Evolutionary conservation across 495 filamentous ascomycete species (phyloP).

Genomic region (Penicillium salamii): DNA sequence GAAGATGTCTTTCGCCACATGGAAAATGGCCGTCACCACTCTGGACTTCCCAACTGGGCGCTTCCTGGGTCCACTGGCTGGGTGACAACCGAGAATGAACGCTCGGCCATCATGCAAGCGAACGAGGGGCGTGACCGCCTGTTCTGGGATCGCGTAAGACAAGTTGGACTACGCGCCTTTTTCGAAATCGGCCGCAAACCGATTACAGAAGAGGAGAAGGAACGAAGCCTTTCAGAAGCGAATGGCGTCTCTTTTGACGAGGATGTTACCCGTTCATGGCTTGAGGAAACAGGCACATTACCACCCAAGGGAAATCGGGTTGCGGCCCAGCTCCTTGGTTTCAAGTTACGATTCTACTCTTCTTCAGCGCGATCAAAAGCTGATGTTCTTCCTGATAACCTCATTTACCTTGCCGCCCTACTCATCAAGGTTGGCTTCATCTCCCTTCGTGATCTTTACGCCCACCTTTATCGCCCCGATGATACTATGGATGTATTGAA

Average conservation of each 20-base stretch:
- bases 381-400: constrained; percentile 79
- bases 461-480: constrained; percentile 86
- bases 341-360: constrained; percentile 96
- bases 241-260: constrained; percentile 41
- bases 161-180: constrained; percentile 76
- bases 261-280: constrained; percentile 63
- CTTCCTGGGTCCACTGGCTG: constrained; percentile 61
- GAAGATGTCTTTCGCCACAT: constrained; percentile 33
- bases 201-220: constrained; percentile 46
- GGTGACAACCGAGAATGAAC: constrained; percentile 62
- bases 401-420: constrained; percentile 84
- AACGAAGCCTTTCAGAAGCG: constrained; percentile 43
- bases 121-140: constrained; percentile 62
- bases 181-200: constrained; percentile 76
- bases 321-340: constrained; percentile 91
- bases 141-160: constrained; percentile 81
- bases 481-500: constrained; percentile 72
- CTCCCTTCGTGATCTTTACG: constrained; percentile 87
- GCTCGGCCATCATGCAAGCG: constrained; percentile 43
- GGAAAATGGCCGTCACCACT: constrained; percentile 34
- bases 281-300: constrained; percentile 71
- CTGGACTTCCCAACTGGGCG: constrained; percentile 78
- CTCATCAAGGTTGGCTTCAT: constrained; percentile 98
- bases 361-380: constrained; percentile 62
- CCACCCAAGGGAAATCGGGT: constrained; percentile 84